Percentiles rank a stretch among this genome's conserved stretches.
These are phyloP conservation scores for Aspergillus amoenus DNA, from an alignment of 2,329 filamentous ascomycete genomes.

Conservation along the genomic window DNA sequence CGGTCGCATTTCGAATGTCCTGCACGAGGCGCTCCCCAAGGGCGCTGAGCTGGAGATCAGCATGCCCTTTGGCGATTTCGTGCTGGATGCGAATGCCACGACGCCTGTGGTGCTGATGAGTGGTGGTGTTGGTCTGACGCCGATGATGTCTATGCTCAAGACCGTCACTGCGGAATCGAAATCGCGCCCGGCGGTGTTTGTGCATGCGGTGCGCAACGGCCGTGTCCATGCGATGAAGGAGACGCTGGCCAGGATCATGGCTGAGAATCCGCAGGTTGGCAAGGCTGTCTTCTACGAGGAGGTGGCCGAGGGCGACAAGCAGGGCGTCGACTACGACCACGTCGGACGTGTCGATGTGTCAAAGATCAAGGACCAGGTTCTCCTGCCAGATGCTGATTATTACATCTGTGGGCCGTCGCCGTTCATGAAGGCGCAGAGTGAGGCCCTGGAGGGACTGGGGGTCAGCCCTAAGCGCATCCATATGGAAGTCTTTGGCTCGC, in stretches of 20 bases:
- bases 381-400: constrained; percentile 63
- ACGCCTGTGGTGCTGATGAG: constrained; percentile 60
- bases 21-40: constrained; percentile 61
- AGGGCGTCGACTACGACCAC: constrained; percentile 60
- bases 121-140: constrained; percentile 60
- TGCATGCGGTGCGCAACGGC: constrained; percentile 56
- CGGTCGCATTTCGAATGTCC: constrained; percentile 67
- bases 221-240: constrained; percentile 53
- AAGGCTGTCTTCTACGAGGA: constrained; percentile 59
- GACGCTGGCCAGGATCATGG: constrained; percentile 51
- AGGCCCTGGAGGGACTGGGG: constrained; percentile 21
- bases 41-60: constrained; percentile 65
- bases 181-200: constrained; percentile 55
- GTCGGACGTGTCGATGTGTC: constrained; percentile 58
- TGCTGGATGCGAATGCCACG: constrained; percentile 42
- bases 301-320: constrained; percentile 45
- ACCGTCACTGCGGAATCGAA: constrained; percentile 46
- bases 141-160: constrained; percentile 61
- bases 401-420: constrained; percentile 68
- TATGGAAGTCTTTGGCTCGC: constrained; percentile 29
- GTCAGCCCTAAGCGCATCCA: constrained; percentile 23
- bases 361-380: constrained; percentile 51
- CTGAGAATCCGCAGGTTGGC: constrained; percentile 54
- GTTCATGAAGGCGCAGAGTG: constrained; percentile 59
- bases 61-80: constrained; percentile 65